Evolutionary conservation across 2,329 filamentous ascomycete species (phyloP).

Genomic region (Arthrobotrys sinensis): DNA sequence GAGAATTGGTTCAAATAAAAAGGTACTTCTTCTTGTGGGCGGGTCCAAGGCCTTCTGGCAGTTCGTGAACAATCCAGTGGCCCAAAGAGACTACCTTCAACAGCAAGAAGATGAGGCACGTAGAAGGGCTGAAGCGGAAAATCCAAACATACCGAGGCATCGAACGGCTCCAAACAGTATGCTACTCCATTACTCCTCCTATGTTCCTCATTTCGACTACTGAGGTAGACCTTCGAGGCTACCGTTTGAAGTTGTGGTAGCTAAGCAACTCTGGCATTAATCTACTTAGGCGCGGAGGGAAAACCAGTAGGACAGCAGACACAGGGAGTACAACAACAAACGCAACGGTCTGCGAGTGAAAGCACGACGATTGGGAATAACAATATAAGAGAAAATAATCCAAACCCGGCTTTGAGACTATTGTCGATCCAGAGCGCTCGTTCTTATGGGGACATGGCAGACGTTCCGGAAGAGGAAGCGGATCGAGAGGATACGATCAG

Average conservation of each 20-base stretch:
- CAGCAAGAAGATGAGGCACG: not conserved
- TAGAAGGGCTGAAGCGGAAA: not conserved
- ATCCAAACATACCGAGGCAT: no score
- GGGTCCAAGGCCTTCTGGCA: slow-evolving; percentile 31
- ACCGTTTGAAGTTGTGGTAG: no score
- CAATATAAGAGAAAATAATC: not conserved
- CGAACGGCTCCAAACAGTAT: no score
- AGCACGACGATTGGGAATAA: not conserved
- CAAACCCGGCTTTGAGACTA: slow-evolving; percentile 9
- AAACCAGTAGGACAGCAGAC: no score
- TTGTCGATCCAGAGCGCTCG: slow-evolving; percentile 10
- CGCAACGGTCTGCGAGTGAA: not conserved
- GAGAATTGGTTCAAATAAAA: slow-evolving; percentile 23
- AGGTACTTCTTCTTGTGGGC: slow-evolving; percentile 41
- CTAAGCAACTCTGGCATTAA: no score
- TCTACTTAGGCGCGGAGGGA: no score
- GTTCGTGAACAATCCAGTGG: slow-evolving; percentile 2
- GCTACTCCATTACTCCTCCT: no score
- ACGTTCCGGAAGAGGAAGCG: slow-evolving; percentile 34
- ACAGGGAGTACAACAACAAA: not conserved
- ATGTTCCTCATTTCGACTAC: not conserved
- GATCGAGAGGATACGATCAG: slow-evolving; percentile 33
- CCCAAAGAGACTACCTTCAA: slow-evolving; percentile 6
- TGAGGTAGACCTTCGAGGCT: not conserved
- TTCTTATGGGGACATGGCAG: not conserved